These are phyloP conservation scores for Mortierella claussenii DNA, from an alignment of 192 early-diverging fungal genomes.

Conservation along the genomic window DNA sequence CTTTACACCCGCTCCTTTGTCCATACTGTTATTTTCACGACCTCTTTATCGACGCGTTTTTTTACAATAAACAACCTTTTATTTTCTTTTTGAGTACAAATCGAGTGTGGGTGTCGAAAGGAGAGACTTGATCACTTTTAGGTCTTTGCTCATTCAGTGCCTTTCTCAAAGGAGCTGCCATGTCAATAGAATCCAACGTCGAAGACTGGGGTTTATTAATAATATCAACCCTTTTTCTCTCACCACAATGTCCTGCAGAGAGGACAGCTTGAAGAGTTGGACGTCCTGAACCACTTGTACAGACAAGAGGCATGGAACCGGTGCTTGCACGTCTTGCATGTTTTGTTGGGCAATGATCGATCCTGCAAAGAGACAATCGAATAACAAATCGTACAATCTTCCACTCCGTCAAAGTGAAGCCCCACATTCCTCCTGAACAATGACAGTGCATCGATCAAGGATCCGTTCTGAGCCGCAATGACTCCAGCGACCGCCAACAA, in stretches of 20 bases:
- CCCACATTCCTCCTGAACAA: conserved; percentile 87
- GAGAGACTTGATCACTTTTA: too few species aligned
- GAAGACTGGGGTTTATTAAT: too few species aligned
- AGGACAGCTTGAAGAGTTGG: conserved; percentile 70
- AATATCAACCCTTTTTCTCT: too few species aligned
- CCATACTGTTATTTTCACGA: too few species aligned
- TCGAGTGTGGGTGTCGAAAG: too few species aligned
- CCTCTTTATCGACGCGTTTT: too few species aligned
- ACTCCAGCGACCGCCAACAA: conserved; percentile 64
- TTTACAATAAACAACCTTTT: too few species aligned
- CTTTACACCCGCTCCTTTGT: too few species aligned
- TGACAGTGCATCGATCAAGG: conserved; percentile 80
- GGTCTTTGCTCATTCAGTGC: too few species aligned
- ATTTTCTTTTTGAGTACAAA: too few species aligned
- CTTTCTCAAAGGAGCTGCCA: too few species aligned
- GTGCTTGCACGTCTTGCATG: conserved; percentile 95
- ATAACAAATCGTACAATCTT: conserved; percentile 98
- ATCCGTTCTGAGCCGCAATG: conserved; percentile 78
- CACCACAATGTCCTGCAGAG: conserved; percentile 68
- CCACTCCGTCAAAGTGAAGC: conserved; percentile 96
- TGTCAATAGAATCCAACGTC: too few species aligned
- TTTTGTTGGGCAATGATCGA: conserved; percentile 86
- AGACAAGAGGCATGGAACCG: conserved; percentile 94
- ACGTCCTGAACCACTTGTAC: conserved; percentile 82
- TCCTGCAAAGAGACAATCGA: conserved; percentile 93